Conservation (phyloP, 2,329 filamentous ascomycete genomes). For the Furcasterigmium furcatum region DNA sequence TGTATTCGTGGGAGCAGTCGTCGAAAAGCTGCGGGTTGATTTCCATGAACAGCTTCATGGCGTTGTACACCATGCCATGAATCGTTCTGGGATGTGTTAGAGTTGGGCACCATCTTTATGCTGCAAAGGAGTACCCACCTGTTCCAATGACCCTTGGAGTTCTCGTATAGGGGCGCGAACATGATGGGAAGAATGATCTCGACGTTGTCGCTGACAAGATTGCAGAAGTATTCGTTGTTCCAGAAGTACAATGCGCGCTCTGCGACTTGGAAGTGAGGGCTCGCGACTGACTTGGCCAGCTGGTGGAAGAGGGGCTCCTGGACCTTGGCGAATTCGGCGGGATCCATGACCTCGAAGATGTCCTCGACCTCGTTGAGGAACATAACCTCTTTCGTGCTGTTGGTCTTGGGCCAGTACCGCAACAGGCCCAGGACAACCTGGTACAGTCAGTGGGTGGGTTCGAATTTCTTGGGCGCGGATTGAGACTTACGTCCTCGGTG, state of each 20-base stretch:
- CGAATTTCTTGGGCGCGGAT: conserved; percentile 9
- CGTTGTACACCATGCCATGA: conserved; percentile 99
- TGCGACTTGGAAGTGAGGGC: conserved; percentile 97
- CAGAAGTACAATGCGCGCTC: conserved; percentile 98
- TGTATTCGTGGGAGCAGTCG: conserved; percentile 97
- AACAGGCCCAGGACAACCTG: conserved; percentile 91
- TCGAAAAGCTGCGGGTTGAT: conserved; percentile 98
- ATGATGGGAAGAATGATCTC: conserved; percentile 98
- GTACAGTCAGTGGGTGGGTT: conserved; percentile 4
- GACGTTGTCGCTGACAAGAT: conserved; percentile 97
- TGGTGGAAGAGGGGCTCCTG: conserved; percentile 98
- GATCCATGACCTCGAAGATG: conserved; percentile 99
- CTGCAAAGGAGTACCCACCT: conserved; percentile 58
- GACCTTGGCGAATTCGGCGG: conserved; percentile 96
- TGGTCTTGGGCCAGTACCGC: conserved; percentile 98
- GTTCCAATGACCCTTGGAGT: conserved; percentile 99
- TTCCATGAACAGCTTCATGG: conserved; percentile 99
- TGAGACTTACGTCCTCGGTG: conserved; percentile 78
- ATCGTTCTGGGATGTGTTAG: conserved; percentile 70
- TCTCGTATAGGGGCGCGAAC: conserved; percentile 98
- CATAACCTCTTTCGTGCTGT: conserved; percentile 99
- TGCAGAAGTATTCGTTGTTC: conserved; percentile 99
- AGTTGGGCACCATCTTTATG: background rate
- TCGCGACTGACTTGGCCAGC: conserved; percentile 94
- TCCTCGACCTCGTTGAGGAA: conserved; percentile 99